Percentiles rank a stretch among this genome's conserved stretches.
Conservation (phyloP, 345 rosid genomes). For the Brassica nigra region DNA sequence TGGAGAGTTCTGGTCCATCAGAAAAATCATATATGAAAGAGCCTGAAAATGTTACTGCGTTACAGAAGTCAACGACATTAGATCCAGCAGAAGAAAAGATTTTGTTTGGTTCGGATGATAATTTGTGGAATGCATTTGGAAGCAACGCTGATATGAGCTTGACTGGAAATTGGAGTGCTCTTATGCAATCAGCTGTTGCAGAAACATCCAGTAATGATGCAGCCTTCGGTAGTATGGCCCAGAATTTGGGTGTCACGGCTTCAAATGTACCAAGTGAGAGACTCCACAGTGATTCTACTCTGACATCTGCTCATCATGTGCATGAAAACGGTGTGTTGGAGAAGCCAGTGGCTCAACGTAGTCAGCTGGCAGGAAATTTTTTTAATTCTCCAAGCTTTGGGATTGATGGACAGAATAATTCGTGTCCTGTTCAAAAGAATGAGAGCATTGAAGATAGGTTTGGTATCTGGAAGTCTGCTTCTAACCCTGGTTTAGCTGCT, state of each 20-base stretch:
- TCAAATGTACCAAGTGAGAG: conserved; percentile 42
- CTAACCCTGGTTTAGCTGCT: conserved; percentile 46
- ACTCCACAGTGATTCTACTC: conserved; percentile 34
- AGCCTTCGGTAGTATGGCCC: conserved; percentile 31
- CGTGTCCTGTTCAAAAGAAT: conserved; percentile 34
- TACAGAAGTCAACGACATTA: conserved; percentile 63
- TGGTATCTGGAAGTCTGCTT: conserved; percentile 49
- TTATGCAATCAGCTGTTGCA: conserved; percentile 97
- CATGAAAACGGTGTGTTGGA: not conserved
- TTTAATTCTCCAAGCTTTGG: not conserved
- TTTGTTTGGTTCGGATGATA: conserved; percentile 88
- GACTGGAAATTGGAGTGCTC: conserved; percentile 90
- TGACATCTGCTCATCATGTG: not conserved
- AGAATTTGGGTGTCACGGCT: conserved; percentile 24
- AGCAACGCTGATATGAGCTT: conserved; percentile 48
- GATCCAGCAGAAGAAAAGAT: conserved; percentile 93
- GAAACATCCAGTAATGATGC: conserved; percentile 70
- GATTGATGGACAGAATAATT: not conserved
- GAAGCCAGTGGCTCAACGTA: not conserved
- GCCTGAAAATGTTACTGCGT: conserved; percentile 38
- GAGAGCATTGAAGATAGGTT: conserved; percentile 47
- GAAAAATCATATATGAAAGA: conserved; percentile 52
- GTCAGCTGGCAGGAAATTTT: not conserved
- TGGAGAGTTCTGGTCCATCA: conserved; percentile 44
- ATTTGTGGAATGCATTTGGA: conserved; percentile 80